phyloP scores from a whole-genome alignment of 2,329 filamentous ascomycete species.

The Lecanoromycetidae sp. region DNA sequence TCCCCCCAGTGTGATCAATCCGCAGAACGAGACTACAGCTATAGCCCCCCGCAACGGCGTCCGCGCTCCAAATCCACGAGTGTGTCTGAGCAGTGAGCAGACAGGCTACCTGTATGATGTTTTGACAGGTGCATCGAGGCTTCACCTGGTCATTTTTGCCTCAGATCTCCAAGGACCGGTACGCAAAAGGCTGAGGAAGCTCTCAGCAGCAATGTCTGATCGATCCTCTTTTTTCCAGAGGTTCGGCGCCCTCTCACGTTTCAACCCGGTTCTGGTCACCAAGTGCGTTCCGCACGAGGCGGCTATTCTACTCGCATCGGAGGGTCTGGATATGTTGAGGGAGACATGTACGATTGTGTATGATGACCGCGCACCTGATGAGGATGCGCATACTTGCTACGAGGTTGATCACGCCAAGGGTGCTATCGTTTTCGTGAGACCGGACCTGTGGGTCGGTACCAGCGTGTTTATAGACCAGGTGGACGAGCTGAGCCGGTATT shows the following conservation, averaged over 20 bases:
- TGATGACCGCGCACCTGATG: slow-evolving; percentile 23
- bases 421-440: slow-evolving; percentile 18
- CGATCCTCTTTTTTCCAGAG: slow-evolving; percentile 25
- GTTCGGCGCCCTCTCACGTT: slow-evolving; percentile 21
- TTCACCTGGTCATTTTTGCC: slow-evolving; percentile 26
- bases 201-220: slow-evolving; percentile 8
- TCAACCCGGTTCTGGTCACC: slow-evolving; percentile 24
- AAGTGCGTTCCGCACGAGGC: slow-evolving; percentile 23
- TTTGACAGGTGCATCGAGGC: slow-evolving; percentile 19
- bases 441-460: slow-evolving; percentile 8
- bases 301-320: neutral
- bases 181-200: slow-evolving; percentile 12
- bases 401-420: slow-evolving; percentile 20
- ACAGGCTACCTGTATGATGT: slow-evolving; percentile 27
- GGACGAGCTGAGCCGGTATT: neutral
- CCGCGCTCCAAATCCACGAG: slow-evolving; percentile 4
- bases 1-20: neutral
- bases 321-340: neutral
- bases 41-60: neutral
- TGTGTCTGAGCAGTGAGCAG: neutral
- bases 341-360: slow-evolving; percentile 18
- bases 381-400: slow-evolving; percentile 21
- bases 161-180: slow-evolving; percentile 19
- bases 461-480: neutral
- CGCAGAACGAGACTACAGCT: neutral